Evolutionary conservation across 352 stramenopile species (phyloP).

Genomic region (Phytopythium montanum): DNA sequence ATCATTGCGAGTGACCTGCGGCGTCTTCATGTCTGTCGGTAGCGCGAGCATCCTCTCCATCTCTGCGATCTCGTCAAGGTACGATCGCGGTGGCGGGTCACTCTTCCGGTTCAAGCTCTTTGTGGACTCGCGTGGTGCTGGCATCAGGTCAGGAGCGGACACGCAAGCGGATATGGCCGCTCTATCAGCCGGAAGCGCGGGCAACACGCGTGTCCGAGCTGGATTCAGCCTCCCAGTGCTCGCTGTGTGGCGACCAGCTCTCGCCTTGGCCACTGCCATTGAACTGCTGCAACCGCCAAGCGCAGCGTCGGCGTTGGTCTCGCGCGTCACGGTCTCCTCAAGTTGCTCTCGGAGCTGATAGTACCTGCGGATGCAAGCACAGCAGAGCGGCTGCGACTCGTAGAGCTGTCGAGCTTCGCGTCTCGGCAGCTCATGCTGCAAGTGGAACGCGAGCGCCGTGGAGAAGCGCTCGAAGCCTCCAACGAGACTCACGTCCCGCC

Average conservation of each 20-base stretch:
- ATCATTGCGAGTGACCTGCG: not conserved
- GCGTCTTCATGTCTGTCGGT: not conserved
- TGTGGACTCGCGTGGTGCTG: no score
- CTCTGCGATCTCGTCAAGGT: conserved; percentile 44
- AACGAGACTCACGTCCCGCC: conserved; percentile 39
- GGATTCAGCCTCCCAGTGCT: not conserved
- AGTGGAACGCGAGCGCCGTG: conserved; percentile 39
- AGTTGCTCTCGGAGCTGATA: conserved; percentile 40
- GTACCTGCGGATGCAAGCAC: conserved; percentile 38
- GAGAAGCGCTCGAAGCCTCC: conserved; percentile 37
- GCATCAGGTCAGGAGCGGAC: conserved; percentile 4
- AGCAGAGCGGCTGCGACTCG: conserved; percentile 51
- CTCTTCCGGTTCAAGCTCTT: not conserved
- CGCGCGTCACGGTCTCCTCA: conserved; percentile 15
- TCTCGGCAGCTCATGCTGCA: conserved; percentile 52
- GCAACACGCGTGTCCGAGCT: not conserved
- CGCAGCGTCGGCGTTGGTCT: not conserved
- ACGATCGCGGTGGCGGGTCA: conserved; percentile 12
- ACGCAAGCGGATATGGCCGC: not conserved
- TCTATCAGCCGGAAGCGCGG: not conserved
- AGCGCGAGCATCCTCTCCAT: conserved; percentile 49
- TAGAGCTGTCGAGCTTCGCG: conserved; percentile 52
- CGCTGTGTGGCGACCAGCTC: not conserved
- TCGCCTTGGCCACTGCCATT: not conserved
- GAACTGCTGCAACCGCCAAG: not conserved